Base-by-base conservation (phyloP, 805 yeast species). In the Candida tammaniensis region DNA sequence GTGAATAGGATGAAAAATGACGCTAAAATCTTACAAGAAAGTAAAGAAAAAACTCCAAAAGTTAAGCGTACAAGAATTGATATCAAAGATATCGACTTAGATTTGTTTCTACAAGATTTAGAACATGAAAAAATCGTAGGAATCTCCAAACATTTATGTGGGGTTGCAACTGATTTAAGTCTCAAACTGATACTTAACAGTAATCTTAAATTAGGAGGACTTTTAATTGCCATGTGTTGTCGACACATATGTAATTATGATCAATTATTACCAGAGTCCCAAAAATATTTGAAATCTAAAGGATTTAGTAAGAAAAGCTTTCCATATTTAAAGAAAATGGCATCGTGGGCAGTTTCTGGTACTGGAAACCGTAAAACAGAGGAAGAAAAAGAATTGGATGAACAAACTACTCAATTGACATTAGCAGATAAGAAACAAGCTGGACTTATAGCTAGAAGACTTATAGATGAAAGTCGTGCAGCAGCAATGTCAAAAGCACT, bases 271-370 rank as follows among this genome's bases (percentile, higher is more conserved):
- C 68, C 71, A 0, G 64, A 59, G 18, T 74, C 82, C 1, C 55
- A 62, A 31, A 44, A 46, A 16, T 75, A 55, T 46, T 52, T 81
- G 17, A 28, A 31, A 2, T 39, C 45, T 0, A 42, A 55, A 4
- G 72, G 72, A 4, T 46, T 71, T 24, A 33, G n/a, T 4, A 53
- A 52, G n/a, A 47, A 45, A 9, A 64, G 74, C 5, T 79, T 80
- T 51, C 47, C 46, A 4, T 63, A 67, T 11, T 52, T 89, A 29
- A 72, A 72, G 36, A 82, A 78, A 49, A 68, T 85, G 59, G 83
- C 80, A 10, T 80, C 96, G 3, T 88, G 96, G 96, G 96, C 96
- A 0, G 86, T 91, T 1, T 79, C 82, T 48, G 95, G 95, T 1
- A 4, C 7, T 4, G n/a, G n/a, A n/a, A n/a, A n/a, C n/a, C n/a